phyloP scores from a whole-genome alignment of 2,329 filamentous ascomycete species.

The Cladosporium sp. region DNA sequence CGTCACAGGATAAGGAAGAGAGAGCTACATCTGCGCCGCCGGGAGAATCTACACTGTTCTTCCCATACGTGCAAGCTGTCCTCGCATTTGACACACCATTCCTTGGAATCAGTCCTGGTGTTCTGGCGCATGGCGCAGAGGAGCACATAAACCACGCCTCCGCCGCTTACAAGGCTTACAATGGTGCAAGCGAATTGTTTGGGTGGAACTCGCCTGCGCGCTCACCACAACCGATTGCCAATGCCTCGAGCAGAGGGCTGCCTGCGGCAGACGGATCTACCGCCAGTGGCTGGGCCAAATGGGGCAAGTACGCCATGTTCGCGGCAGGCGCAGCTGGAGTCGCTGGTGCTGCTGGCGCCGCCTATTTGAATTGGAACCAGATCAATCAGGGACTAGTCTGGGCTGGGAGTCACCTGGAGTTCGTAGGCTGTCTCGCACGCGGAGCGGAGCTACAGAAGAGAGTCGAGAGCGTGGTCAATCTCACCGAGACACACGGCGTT shows the following conservation, averaged over 20 bases:
- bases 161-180: constrained; percentile 67
- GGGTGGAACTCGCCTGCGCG: constrained; percentile 44
- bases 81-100: constrained; percentile 95
- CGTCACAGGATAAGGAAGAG: constrained; percentile 12
- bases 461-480: constrained; percentile 64
- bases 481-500: constrained; percentile 65
- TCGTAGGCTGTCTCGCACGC: constrained; percentile 85
- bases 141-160: constrained; percentile 76
- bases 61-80: constrained; percentile 87
- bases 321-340: constrained; percentile 80
- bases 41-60: constrained; percentile 65
- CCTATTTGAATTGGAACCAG: constrained; percentile 81
- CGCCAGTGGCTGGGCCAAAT: constrained; percentile 65
- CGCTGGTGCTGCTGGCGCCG: constrained; percentile 78
- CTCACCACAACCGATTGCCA: constrained; percentile 26
- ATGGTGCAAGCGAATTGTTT: constrained; percentile 60
- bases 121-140: constrained; percentile 85
- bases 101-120: constrained; percentile 75
- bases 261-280: constrained; percentile 30
- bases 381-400: constrained; percentile 75
- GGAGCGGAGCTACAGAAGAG: constrained; percentile 77
- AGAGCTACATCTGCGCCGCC: constrained; percentile 25
- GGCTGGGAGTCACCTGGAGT: constrained; percentile 88
- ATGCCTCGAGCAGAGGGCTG: constrained; percentile 34
- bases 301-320: constrained; percentile 82